Conservation (phyloP, 257 asterid genomes). For the Nicotiana benthamiana region DNA sequence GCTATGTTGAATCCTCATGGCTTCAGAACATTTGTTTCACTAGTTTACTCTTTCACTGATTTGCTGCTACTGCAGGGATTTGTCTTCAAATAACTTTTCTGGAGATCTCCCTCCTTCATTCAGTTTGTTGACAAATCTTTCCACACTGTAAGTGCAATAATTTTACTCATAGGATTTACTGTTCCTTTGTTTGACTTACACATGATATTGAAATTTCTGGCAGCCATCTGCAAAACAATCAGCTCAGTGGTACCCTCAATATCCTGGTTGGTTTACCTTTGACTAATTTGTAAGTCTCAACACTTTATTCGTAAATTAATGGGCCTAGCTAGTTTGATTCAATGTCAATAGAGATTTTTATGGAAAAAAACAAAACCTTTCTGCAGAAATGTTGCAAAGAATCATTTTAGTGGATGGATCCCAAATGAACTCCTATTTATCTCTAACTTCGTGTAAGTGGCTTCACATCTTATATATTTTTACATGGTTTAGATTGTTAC, state of each 20-base stretch:
- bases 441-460: slow-evolving; percentile 72
- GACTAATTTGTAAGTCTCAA: slow-evolving; percentile 61
- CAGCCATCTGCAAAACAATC: slow-evolving; percentile 78
- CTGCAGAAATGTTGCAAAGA: slow-evolving; percentile 89
- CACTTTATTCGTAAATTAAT: slow-evolving; percentile 5
- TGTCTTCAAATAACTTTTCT: slow-evolving; percentile 72
- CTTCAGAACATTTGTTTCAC: not conserved
- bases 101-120: slow-evolving; percentile 87
- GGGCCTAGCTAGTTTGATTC: not conserved
- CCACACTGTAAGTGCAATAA: slow-evolving; percentile 69
- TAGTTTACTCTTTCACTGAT: slow-evolving; percentile 9
- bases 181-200: slow-evolving; percentile 17
- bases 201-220: slow-evolving; percentile 15
- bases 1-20: not conserved
- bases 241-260: slow-evolving; percentile 71
- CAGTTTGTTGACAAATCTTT: slow-evolving; percentile 61
- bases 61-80: slow-evolving; percentile 53
- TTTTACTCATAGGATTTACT: slow-evolving; percentile 5
- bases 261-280: slow-evolving; percentile 66
- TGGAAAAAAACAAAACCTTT: slow-evolving; percentile 3
- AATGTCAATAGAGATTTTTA: not conserved
- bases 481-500: not conserved
- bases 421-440: slow-evolving; percentile 65
- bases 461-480: slow-evolving; percentile 8
- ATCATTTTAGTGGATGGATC: slow-evolving; percentile 86